These are phyloP conservation scores for Pichia cephalocereana DNA, from an alignment of 805 yeast species.

Conservation along the genomic window DNA sequence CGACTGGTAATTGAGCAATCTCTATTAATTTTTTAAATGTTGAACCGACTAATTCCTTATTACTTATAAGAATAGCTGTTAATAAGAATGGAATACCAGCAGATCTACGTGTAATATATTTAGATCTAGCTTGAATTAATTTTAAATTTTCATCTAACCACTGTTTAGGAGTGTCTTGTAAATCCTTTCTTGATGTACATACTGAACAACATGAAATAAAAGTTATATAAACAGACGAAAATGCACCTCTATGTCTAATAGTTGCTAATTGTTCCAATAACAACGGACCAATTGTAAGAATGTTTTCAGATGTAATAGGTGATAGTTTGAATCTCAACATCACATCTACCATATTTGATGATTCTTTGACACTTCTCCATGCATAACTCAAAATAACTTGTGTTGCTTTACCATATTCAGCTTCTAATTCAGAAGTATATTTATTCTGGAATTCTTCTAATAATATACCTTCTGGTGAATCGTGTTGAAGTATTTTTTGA, in stretches of 20 bases:
- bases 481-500: slow-evolving; percentile 47
- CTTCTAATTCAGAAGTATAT: slow-evolving; percentile 24
- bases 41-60: slow-evolving; percentile 32
- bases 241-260: slow-evolving; percentile 86
- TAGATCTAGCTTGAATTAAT: slow-evolving; percentile 38
- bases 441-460: slow-evolving; percentile 37
- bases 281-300: slow-evolving; percentile 40
- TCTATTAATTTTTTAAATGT: slow-evolving; percentile 44
- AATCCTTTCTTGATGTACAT: slow-evolving; percentile 32
- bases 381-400: slow-evolving; percentile 55
- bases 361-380: slow-evolving; percentile 80
- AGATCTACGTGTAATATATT: slow-evolving; percentile 77
- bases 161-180: slow-evolving; percentile 30
- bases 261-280: slow-evolving; percentile 59
- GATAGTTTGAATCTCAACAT: slow-evolving; percentile 24
- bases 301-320: slow-evolving; percentile 21
- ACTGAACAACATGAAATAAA: slow-evolving; percentile 56
- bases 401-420: slow-evolving; percentile 27
- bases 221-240: slow-evolving; percentile 79
- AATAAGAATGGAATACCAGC: slow-evolving; percentile 85
- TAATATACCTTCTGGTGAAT: slow-evolving; percentile 61
- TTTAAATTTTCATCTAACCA: slow-evolving; percentile 57
- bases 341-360: slow-evolving; percentile 44
- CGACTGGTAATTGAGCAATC: slow-evolving; percentile 46
- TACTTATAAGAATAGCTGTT: slow-evolving; percentile 60